A percentile compares a stretch with the other conserved stretches of the same genome.
Evolutionary conservation across 768 basidiomycete genomes (phyloP).

Genomic region (Myochromella boudieri): DNA sequence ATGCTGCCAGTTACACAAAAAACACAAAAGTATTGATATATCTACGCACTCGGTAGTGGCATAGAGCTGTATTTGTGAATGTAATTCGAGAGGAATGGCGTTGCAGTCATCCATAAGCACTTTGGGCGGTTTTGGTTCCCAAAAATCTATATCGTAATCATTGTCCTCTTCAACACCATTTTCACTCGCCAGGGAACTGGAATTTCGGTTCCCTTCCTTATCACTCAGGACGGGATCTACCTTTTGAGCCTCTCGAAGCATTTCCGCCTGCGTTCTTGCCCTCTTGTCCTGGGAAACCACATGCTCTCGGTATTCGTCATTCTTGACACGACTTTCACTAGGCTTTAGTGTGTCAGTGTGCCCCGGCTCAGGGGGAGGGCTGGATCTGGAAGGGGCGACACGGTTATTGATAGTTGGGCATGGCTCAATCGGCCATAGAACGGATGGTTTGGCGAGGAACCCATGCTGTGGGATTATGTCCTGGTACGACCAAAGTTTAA

Average conservation of each 20-base stretch:
- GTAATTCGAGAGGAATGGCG: conserved; percentile 44
- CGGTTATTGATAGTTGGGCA: conserved; percentile 31
- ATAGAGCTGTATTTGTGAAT: conserved; percentile 76
- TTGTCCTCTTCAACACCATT: conserved; percentile 4
- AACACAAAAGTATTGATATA: background rate
- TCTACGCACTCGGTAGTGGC: conserved; percentile 64
- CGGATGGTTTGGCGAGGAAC: conserved; percentile 59
- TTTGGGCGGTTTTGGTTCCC: conserved; percentile 58
- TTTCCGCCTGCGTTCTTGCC: conserved; percentile 30
- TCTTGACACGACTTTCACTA: conserved; percentile 22
- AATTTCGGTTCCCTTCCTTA: background rate
- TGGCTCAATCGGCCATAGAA: conserved; percentile 55
- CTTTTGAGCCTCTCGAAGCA: conserved; percentile 21
- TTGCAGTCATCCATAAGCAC: conserved; percentile 50
- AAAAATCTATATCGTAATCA: conserved; percentile 32
- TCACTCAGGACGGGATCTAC: background rate
- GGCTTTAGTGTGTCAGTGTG: conserved; percentile 49
- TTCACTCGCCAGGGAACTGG: background rate
- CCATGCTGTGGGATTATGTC: conserved; percentile 69
- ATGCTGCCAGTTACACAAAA: background rate
- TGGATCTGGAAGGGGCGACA: conserved; percentile 33
- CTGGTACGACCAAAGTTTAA: conserved; percentile 29
- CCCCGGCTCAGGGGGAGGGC: conserved; percentile 48
- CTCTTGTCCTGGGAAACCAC: conserved; percentile 12
- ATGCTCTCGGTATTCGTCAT: conserved; percentile 18